Percentiles rank a stretch among this genome's conserved stretches.
Evolutionary conservation across 2,329 filamentous ascomycete genomes (phyloP).

Genomic region (Colletotrichum sp.): DNA sequence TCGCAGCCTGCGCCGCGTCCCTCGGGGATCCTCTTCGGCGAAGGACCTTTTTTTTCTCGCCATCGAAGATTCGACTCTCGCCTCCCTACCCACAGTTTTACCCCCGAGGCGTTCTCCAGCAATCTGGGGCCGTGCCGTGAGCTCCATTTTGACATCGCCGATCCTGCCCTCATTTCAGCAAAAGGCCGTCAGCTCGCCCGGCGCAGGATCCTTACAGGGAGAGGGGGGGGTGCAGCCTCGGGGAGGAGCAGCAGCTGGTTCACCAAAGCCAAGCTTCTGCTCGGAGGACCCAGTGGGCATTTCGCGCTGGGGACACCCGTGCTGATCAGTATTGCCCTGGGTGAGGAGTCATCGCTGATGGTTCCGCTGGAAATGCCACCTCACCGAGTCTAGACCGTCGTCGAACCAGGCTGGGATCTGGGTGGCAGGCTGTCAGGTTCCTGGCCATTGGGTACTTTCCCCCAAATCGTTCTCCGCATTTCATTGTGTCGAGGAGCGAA

Average conservation of each 20-base stretch:
- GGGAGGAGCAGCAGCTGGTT: background rate
- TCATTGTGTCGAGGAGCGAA: background rate
- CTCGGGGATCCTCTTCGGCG: background rate
- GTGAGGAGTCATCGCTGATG: background rate
- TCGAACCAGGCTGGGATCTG: background rate
- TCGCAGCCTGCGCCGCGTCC: background rate
- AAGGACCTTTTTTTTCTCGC: background rate
- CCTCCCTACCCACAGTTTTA: background rate
- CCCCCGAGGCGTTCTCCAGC: background rate
- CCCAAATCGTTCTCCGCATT: background rate
- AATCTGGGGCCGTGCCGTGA: background rate
- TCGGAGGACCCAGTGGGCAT: background rate
- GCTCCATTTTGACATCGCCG: slow-evolving; percentile 4
- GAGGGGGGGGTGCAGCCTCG: background rate
- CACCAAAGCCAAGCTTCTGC: background rate
- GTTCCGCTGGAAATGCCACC: background rate
- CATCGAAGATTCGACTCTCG: background rate
- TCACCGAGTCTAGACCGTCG: slow-evolving; percentile 2
- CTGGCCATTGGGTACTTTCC: background rate
- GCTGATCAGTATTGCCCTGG: background rate
- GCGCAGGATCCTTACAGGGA: slow-evolving; percentile 4
- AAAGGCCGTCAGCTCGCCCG: background rate
- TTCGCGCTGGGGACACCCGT: background rate
- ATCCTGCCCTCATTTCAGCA: background rate
- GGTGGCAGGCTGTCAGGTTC: background rate